Conservation (phyloP, 192 early-diverging fungal species). For the Chytriomyces sp. region DNA sequence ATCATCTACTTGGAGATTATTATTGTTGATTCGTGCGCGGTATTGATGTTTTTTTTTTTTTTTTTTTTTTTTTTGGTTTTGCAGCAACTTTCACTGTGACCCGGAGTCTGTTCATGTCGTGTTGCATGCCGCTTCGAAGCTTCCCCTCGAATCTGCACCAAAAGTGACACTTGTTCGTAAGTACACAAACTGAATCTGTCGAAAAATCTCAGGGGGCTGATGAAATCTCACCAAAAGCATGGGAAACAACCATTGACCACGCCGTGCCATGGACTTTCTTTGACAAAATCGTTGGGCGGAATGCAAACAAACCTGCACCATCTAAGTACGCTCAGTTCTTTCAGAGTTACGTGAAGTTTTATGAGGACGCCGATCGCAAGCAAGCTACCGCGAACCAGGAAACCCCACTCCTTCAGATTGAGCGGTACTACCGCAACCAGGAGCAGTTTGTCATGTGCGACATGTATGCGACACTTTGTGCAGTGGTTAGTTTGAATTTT, state of each 20-base stretch:
- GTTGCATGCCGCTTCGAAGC: constrained; percentile 38
- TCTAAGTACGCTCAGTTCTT: constrained; percentile 11
- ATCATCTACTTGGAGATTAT: neutral
- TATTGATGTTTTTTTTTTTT: neutral
- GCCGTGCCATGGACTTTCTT: constrained; percentile 50
- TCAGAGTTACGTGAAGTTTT: constrained; percentile 9
- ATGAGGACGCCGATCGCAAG: neutral
- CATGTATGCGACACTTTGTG: constrained; percentile 3
- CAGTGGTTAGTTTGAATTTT: constrained; percentile 18
- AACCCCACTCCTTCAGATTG: neutral
- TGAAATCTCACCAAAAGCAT: constrained; percentile 16
- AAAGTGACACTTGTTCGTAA: constrained; percentile 41
- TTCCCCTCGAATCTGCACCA: neutral
- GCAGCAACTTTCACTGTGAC: constrained; percentile 56
- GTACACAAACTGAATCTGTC: neutral
- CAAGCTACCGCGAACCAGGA: neutral
- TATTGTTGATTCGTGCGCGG: neutral
- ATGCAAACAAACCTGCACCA: neutral
- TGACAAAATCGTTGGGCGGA: constrained; percentile 25
- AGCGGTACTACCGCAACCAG: constrained; percentile 32
- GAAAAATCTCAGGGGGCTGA: too few relatives aligned
- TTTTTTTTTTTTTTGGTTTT: constrained; percentile 14
- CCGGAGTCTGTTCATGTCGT: constrained; percentile 55
- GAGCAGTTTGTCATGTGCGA: constrained; percentile 44
- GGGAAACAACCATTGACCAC: constrained; percentile 52